Evolutionary conservation across 352 stramenopile species (phyloP).

Genomic region (Thalassiosira allenii): DNA sequence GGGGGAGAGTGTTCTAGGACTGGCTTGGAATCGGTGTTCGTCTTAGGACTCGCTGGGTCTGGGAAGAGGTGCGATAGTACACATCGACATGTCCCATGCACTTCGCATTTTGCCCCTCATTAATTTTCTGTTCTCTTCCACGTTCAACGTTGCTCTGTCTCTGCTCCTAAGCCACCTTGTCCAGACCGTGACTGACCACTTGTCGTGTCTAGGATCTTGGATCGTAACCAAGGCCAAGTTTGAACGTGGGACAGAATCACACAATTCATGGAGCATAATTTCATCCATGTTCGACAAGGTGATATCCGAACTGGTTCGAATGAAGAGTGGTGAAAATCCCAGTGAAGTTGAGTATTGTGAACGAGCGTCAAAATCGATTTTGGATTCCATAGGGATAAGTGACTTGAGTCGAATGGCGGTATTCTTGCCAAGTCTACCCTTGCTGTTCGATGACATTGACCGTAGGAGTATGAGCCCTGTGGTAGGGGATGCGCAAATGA

Average conservation of each 20-base stretch:
- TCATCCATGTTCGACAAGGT: conserved; percentile 12
- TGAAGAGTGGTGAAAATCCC: background rate
- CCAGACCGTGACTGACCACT: background rate
- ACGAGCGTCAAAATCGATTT: background rate
- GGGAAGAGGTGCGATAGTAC: no score
- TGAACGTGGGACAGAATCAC: background rate
- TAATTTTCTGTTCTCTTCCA: no score
- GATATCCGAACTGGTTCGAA: background rate
- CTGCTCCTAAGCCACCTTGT: no score
- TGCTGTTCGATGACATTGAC: no score
- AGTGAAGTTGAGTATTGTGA: background rate
- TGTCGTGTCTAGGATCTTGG: background rate
- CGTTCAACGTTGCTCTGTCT: no score
- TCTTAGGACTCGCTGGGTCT: conserved; percentile 2
- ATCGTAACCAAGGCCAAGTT: conserved; percentile 16
- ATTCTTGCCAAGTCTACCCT: conserved; percentile 10
- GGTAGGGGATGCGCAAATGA: no score
- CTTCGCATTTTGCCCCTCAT: no score
- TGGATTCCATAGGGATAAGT: background rate
- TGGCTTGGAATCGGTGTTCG: conserved; percentile 2
- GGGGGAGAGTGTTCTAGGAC: background rate
- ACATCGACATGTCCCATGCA: no score
- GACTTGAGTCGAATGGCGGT: background rate
- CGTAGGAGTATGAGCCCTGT: no score
- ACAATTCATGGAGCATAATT: conserved; percentile 3